Evolutionary conservation across 2,329 filamentous ascomycete genomes (phyloP).

Genomic region (Spiromastix sp.): DNA sequence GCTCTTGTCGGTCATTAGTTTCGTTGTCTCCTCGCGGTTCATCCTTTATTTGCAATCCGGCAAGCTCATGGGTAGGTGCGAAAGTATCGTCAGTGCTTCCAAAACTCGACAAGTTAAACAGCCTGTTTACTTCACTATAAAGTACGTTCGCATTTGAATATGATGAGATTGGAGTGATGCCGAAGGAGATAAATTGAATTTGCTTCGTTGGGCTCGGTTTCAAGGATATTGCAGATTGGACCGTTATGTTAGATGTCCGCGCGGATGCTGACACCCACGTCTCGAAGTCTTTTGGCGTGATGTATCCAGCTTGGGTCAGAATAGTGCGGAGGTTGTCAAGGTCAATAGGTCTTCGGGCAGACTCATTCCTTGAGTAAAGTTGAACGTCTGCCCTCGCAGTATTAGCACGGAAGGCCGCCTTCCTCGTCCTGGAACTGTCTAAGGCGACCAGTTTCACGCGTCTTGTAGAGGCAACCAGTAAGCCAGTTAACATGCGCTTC

Average conservation of each 20-base stretch:
- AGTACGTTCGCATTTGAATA: constrained; percentile 52
- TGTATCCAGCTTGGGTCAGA: constrained; percentile 56
- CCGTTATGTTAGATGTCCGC: constrained; percentile 47
- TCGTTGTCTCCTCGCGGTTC: constrained; percentile 8
- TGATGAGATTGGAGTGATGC: constrained; percentile 52
- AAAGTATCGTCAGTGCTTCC: constrained; percentile 45
- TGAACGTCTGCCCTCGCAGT: neutral
- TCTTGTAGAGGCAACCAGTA: constrained; percentile 61
- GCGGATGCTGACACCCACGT: constrained; percentile 65
- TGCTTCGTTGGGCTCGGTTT: constrained; percentile 60
- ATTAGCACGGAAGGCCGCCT: constrained; percentile 21
- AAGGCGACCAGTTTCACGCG: constrained; percentile 48
- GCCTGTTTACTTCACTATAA: constrained; percentile 65
- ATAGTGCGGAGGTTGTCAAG: constrained; percentile 37
- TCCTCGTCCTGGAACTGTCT: constrained; percentile 37
- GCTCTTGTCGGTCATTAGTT: constrained; percentile 32
- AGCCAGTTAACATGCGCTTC: constrained; percentile 46
- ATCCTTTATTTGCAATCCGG: constrained; percentile 25
- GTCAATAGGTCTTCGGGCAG: constrained; percentile 14
- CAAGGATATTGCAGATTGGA: constrained; percentile 63
- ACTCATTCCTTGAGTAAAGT: neutral
- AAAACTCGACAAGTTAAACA: constrained; percentile 71
- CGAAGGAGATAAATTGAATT: constrained; percentile 73
- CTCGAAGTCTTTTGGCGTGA: constrained; percentile 40
- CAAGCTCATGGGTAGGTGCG: constrained; percentile 25